Evolutionary conservation across 768 basidiomycete species (phyloP).

Genomic region (Amyloporia xantha): DNA sequence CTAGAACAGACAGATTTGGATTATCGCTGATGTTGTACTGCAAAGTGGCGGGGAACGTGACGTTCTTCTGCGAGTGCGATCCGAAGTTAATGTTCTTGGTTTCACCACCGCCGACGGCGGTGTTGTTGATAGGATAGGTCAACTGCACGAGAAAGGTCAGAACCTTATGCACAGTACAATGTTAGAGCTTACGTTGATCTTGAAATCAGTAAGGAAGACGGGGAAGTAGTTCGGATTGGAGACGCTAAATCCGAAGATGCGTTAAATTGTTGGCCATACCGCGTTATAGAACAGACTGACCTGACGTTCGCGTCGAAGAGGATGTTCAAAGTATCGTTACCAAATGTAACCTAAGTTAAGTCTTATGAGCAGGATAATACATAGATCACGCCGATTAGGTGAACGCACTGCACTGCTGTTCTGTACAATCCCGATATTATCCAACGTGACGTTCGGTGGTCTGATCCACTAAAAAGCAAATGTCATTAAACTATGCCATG

Average conservation of each 20-base stretch:
- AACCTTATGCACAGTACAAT: background rate
- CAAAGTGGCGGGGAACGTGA: slow-evolving; percentile 73
- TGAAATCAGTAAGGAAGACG: slow-evolving; percentile 57
- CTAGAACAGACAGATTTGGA: slow-evolving; percentile 47
- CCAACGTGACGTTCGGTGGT: slow-evolving; percentile 62
- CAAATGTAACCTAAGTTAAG: slow-evolving; percentile 26
- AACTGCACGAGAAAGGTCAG: slow-evolving; percentile 36
- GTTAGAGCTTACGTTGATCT: slow-evolving; percentile 42
- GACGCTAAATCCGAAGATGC: slow-evolving; percentile 52
- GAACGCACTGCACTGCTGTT: slow-evolving; percentile 38
- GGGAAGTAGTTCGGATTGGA: slow-evolving; percentile 78
- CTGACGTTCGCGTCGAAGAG: slow-evolving; percentile 61
- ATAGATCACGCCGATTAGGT: background rate
- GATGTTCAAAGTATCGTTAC: slow-evolving; percentile 39
- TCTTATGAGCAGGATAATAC: too few species aligned
- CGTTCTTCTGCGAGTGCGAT: slow-evolving; percentile 50
- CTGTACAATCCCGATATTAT: slow-evolving; percentile 22
- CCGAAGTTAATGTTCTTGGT: slow-evolving; percentile 36
- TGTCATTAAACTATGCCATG: background rate
- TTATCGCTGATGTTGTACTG: slow-evolving; percentile 50
- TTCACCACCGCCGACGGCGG: slow-evolving; percentile 58
- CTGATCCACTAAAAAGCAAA: slow-evolving; percentile 55
- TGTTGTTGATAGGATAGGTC: slow-evolving; percentile 69
- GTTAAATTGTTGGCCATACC: background rate
- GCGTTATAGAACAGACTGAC: slow-evolving; percentile 32